Conservation (phyloP, 345 rosid genomes). For the Garcia nutans region DNA sequence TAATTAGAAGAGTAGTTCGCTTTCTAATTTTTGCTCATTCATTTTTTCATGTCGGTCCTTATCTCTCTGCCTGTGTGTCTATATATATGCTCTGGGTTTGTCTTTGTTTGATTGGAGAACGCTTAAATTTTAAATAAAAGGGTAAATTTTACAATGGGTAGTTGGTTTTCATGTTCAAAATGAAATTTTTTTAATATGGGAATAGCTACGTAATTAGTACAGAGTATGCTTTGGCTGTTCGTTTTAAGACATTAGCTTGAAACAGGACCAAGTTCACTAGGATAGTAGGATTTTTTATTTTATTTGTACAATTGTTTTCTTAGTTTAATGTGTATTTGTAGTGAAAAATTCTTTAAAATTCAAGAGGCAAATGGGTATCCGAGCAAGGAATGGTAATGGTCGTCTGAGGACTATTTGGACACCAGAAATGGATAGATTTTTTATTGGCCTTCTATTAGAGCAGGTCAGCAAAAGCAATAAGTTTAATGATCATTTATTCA, state of each 20-base stretch:
- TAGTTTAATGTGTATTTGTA: not conserved
- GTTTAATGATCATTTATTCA: constrained; percentile 68
- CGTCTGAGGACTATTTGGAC: constrained; percentile 82
- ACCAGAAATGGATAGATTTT: constrained; percentile 79
- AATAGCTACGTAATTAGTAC: not conserved
- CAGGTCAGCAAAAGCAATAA: constrained; percentile 69
- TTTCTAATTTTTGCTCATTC: too few species aligned
- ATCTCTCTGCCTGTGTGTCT: not conserved
- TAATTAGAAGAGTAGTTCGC: not conserved
- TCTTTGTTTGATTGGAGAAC: not conserved
- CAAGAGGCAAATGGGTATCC: constrained; percentile 30
- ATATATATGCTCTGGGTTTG: not conserved
- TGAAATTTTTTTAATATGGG: not conserved
- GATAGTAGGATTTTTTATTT: not conserved
- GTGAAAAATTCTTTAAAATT: not conserved
- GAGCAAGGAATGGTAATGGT: constrained; percentile 34
- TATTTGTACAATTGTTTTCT: not conserved
- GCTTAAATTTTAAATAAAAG: not conserved
- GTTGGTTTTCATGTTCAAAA: not conserved
- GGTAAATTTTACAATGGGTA: not conserved
- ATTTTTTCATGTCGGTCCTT: not conserved
- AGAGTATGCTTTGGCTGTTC: not conserved
- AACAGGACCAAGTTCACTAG: not conserved
- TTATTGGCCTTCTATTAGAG: constrained; percentile 68
- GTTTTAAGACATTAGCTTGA: not conserved